These are phyloP conservation scores for Albugo laibachii DNA, from an alignment of 352 stramenopile species.

Conservation along the genomic window DNA sequence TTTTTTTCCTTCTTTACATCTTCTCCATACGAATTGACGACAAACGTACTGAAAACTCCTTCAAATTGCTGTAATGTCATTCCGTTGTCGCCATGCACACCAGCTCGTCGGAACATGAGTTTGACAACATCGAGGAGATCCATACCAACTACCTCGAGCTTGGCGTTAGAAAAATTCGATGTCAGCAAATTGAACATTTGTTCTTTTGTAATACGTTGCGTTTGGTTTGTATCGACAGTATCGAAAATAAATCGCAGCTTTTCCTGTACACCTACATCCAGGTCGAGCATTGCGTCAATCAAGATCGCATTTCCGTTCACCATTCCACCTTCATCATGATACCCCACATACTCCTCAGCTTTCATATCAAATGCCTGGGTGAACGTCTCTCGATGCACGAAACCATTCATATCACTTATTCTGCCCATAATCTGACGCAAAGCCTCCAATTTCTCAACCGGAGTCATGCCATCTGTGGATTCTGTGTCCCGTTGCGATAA, in stretches of 20 bases:
- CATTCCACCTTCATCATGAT: constrained; percentile 22
- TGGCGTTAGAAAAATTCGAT: constrained; percentile 50
- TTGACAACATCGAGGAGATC: constrained; percentile 39
- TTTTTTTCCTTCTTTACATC: constrained; percentile 11
- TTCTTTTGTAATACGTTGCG: constrained; percentile 28
- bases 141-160: constrained; percentile 51
- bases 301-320: constrained; percentile 62
- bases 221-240: constrained; percentile 35
- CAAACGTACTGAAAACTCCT: constrained; percentile 44
- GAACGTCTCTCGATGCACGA: constrained; percentile 56
- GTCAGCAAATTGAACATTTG: constrained; percentile 44
- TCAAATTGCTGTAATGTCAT: constrained; percentile 62
- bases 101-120: constrained; percentile 52
- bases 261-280: constrained; percentile 47
- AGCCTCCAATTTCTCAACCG: constrained; percentile 38
- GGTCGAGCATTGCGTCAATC: constrained; percentile 60
- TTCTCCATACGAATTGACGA: constrained; percentile 32
- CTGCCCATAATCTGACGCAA: constrained; percentile 53
- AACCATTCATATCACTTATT: constrained; percentile 39
- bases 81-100: constrained; percentile 17
- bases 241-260: constrained; percentile 77
- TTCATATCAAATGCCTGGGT: constrained; percentile 50
- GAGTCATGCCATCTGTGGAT: constrained; percentile 10
- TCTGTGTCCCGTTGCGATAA: constrained; percentile 29
- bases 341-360: constrained; percentile 28